phyloP scores from a whole-genome alignment of 2,329 filamentous ascomycete genomes.

The Penicillium janthinellum region DNA sequence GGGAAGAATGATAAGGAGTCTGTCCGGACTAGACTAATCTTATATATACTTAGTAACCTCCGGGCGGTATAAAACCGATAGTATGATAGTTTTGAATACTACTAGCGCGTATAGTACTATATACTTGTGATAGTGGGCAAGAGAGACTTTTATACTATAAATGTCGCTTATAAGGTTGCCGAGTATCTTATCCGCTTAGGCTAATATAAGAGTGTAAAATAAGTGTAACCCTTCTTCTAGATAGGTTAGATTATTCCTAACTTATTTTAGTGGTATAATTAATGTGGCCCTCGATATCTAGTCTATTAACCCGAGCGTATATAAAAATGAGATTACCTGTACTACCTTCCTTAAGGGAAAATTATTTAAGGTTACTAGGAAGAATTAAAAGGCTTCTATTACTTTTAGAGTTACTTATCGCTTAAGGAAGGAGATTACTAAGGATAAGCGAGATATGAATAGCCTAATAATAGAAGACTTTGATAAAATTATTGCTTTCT shows the following conservation, averaged over 20 bases:
- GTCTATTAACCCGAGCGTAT: slow-evolving; percentile 9
- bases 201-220: neutral
- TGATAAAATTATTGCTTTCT: slow-evolving; percentile 24
- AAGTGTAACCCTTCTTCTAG: neutral
- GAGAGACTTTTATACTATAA: slow-evolving; percentile 29
- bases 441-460: slow-evolving; percentile 20
- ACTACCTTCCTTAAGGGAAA: slow-evolving; percentile 27
- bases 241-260: neutral
- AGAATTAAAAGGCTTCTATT: slow-evolving; percentile 22
- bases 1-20: slow-evolving; percentile 25
- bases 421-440: slow-evolving; percentile 25
- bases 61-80: neutral
- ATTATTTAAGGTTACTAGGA: slow-evolving; percentile 17
- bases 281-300: slow-evolving; percentile 20
- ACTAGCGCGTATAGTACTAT: slow-evolving; percentile 24
- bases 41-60: slow-evolving; percentile 2
- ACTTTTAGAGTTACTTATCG: slow-evolving; percentile 19
- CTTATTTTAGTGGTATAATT: slow-evolving; percentile 20
- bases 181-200: slow-evolving; percentile 25
- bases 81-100: slow-evolving; percentile 25
- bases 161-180: slow-evolving; percentile 25
- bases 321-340: slow-evolving; percentile 26
- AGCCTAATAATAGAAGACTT: slow-evolving; percentile 21
- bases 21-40: slow-evolving; percentile 3
- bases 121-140: slow-evolving; percentile 28